phyloP scores from a whole-genome alignment of 306 rosid genomes.

The Neltuma alba region DNA sequence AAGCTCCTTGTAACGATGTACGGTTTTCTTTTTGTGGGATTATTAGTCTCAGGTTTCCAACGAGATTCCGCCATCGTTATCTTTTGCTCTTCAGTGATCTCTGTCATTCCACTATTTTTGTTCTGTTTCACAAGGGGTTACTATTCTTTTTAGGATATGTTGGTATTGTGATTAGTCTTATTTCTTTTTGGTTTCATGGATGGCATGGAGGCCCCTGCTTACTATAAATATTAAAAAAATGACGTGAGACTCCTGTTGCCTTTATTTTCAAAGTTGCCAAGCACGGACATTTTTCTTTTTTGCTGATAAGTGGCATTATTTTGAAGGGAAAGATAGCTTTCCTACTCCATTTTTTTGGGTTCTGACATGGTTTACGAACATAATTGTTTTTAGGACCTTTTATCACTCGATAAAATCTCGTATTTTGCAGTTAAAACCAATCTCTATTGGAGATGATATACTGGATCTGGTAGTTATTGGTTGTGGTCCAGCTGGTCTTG shows the following conservation, averaged over 20 bases:
- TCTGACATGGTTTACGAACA: constrained; percentile 1
- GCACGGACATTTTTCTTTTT: not conserved
- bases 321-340: constrained; percentile 15
- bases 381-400: not conserved
- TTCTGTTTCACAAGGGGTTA: constrained; percentile 10
- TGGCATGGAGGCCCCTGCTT: not conserved
- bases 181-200: constrained; percentile 10
- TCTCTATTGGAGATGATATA: constrained; percentile 55
- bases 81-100: constrained; percentile 1
- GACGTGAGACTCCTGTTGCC: not conserved
- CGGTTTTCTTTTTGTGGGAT: constrained; percentile 8
- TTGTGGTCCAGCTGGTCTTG: constrained; percentile 99
- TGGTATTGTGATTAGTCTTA: not conserved
- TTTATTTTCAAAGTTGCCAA: not conserved
- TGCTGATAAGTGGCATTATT: not conserved
- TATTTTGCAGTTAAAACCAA: constrained; percentile 71
- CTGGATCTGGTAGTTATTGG: constrained; percentile 94
- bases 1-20: not conserved
- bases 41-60: not conserved
- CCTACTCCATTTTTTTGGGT: constrained; percentile 19
- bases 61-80: not conserved
- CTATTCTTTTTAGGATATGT: not conserved
- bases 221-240: not conserved
- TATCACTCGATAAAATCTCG: constrained; percentile 17
- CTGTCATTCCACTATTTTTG: constrained; percentile 13